Percentiles rank a stretch among this genome's conserved stretches.
These are phyloP conservation scores for Monosporascus sp. DNA, from an alignment of 2,329 filamentous ascomycete species.

Conservation along the genomic window DNA sequence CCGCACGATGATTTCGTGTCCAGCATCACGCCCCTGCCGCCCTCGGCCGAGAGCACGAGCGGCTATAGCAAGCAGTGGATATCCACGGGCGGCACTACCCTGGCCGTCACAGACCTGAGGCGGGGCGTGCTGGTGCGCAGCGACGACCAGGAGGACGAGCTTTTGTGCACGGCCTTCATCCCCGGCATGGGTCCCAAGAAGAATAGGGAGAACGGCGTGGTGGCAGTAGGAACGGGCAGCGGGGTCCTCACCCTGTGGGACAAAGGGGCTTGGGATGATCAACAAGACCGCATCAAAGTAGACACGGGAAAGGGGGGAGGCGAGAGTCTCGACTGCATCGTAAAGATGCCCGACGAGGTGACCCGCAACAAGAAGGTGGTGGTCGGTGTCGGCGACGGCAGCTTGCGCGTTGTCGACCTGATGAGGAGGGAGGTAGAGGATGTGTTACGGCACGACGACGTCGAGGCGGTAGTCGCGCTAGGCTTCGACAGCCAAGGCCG, in stretches of 20 bases:
- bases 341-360: constrained; percentile 65
- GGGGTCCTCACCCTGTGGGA: constrained; percentile 93
- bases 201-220: constrained; percentile 63
- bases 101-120: constrained; percentile 85
- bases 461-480: constrained; percentile 78
- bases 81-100: constrained; percentile 83
- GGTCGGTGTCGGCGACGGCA: constrained; percentile 77
- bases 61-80: constrained; percentile 94
- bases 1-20: constrained; percentile 94
- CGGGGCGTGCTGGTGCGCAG: constrained; percentile 82
- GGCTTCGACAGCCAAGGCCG: constrained; percentile 81
- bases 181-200: constrained; percentile 67
- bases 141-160: constrained; percentile 91
- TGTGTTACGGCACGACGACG: constrained; percentile 72
- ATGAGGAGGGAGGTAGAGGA: constrained; percentile 66
- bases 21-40: constrained; percentile 76
- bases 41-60: constrained; percentile 74
- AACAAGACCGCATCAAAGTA: constrained; percentile 82
- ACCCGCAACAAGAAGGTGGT: constrained; percentile 69
- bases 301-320: constrained; percentile 58
- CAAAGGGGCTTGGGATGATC: constrained; percentile 89
- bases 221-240: constrained; percentile 70
- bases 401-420: constrained; percentile 71
- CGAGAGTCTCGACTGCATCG: constrained; percentile 77
- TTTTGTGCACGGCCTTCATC: constrained; percentile 77